Evolutionary conservation across 352 stramenopile species (phyloP).

Genomic region (Pythium chondricola): DNA sequence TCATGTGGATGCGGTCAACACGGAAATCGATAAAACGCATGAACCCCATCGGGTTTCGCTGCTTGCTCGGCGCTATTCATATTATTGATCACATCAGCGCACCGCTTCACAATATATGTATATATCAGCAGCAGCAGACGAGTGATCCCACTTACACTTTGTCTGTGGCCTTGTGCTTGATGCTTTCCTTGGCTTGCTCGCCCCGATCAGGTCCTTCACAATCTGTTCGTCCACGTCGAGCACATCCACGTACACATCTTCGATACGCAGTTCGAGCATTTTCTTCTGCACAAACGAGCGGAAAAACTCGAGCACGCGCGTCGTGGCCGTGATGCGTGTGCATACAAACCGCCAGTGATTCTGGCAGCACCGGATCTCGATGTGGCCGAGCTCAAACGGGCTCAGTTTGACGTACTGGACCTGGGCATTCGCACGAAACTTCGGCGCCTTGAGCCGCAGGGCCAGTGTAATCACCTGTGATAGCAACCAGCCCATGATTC

Average conservation of each 20-base stretch:
- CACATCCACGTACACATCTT: conserved; percentile 33
- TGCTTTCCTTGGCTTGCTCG: no score
- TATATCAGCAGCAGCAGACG: no score
- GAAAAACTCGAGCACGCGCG: conserved; percentile 55
- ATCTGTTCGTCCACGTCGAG: conserved; percentile 31
- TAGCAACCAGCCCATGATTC: conserved; percentile 42
- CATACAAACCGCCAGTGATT: conserved; percentile 38
- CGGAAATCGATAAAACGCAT: conserved; percentile 61
- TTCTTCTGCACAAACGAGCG: conserved; percentile 71
- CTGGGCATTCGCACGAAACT: conserved; percentile 20
- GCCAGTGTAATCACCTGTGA: conserved; percentile 34
- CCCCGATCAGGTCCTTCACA: conserved; percentile 21
- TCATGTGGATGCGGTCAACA: conserved; percentile 30
- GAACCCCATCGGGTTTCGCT: conserved; percentile 40
- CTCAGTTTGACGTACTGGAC: conserved; percentile 40
- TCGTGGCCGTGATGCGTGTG: conserved; percentile 40
- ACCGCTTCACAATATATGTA: not conserved
- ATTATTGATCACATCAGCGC: not conserved
- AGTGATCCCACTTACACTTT: no score
- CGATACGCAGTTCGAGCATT: conserved; percentile 52
- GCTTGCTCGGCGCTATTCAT: not conserved
- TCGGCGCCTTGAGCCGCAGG: conserved; percentile 14
- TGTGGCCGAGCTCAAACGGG: conserved; percentile 38
- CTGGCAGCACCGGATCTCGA: conserved; percentile 26
- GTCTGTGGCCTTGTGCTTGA: no score